These are phyloP conservation scores for Viola odorata DNA, from an alignment of 345 rosid species.

Conservation along the genomic window DNA sequence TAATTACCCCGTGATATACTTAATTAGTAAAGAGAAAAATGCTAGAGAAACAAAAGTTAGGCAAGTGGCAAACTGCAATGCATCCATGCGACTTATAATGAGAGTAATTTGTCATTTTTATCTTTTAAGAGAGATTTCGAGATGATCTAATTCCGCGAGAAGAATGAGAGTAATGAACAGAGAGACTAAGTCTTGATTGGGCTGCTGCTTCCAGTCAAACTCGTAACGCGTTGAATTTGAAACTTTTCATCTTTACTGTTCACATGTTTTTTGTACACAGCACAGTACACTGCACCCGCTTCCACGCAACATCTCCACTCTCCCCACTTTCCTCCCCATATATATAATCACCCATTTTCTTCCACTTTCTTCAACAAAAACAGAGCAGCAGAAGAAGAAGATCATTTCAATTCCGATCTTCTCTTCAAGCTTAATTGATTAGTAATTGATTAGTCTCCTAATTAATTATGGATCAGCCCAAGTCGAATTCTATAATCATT, in stretches of 20 bases:
- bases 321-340: neutral
- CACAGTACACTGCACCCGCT: neutral
- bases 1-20: too few relatives aligned
- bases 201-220: neutral
- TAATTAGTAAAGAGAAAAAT: too few relatives aligned
- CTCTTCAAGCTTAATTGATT: neutral
- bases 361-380: neutral
- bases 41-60: too few relatives aligned
- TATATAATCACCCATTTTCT: neutral
- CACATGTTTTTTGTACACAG: neutral
- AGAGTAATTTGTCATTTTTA: too few relatives aligned
- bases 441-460: too few relatives aligned
- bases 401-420: neutral
- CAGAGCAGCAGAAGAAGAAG: neutral
- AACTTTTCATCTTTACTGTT: neutral
- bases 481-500: constrained; percentile 10
- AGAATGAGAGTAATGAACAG: too few relatives aligned
- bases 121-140: too few relatives aligned
- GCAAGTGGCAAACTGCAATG: too few relatives aligned
- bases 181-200: neutral
- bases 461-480: too few relatives aligned
- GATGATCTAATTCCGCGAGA: too few relatives aligned
- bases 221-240: constrained; percentile 8
- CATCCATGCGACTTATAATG: too few relatives aligned
- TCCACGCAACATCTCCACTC: neutral